Conservation (phyloP, 495 filamentous ascomycete species). For the Sporormia fimetaria region DNA sequence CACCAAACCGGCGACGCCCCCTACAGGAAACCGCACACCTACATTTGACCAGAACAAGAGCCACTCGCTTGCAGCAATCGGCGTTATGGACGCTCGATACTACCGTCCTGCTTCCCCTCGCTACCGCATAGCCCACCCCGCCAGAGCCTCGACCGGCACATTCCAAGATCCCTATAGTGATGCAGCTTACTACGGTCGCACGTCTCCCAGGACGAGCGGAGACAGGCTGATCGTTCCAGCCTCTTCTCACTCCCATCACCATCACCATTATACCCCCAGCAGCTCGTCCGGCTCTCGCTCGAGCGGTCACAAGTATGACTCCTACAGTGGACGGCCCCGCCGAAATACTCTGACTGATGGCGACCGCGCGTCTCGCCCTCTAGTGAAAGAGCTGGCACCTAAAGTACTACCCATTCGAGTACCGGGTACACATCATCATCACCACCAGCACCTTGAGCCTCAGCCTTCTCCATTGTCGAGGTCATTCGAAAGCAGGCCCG, state of each 20-base stretch:
- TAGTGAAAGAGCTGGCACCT: constrained; percentile 2
- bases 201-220: constrained; percentile 19
- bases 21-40: constrained; percentile 13
- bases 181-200: constrained; percentile 9
- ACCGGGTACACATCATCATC: constrained; percentile 9
- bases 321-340: constrained; percentile 21
- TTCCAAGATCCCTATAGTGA: constrained; percentile 14
- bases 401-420: constrained; percentile 19
- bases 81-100: constrained; percentile 18
- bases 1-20: constrained; percentile 6
- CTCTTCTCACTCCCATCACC: constrained; percentile 8
- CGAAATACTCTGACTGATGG: constrained; percentile 21
- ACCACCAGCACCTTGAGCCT: constrained; percentile 7
- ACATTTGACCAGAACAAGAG: constrained; percentile 1
- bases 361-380: constrained; percentile 4
- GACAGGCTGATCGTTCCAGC: too few relatives aligned
- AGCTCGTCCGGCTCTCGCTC: constrained; percentile 10
- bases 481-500: constrained; percentile 18
- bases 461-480: constrained; percentile 19
- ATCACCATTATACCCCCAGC: constrained; percentile 8
- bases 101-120: constrained; percentile 24
- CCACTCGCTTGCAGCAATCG: constrained; percentile 1
- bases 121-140: constrained; percentile 11
- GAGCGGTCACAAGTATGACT: constrained; percentile 12
- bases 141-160: constrained; percentile 21